Evolutionary conservation across 257 asterid genomes (phyloP).

Genomic region (Pogostemon cablin): DNA sequence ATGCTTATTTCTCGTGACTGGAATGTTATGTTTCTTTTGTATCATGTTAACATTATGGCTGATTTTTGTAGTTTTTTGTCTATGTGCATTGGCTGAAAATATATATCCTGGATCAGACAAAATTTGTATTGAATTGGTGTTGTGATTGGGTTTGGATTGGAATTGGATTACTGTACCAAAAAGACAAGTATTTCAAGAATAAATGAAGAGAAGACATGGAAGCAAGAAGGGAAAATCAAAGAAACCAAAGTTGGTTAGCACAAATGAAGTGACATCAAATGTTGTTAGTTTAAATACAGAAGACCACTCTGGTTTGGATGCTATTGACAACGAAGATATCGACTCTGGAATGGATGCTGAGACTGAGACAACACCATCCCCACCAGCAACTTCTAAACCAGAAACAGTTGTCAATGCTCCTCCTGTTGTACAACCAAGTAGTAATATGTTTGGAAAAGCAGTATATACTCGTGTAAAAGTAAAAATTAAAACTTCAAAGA

Average conservation of each 20-base stretch:
- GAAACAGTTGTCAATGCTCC: conserved; percentile 43
- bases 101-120: conserved; percentile 16
- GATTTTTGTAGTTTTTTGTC: conserved; percentile 17
- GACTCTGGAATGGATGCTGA: conserved; percentile 75
- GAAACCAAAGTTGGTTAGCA: conserved; percentile 53
- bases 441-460: conserved; percentile 53
- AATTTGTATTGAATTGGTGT: conserved; percentile 3
- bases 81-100: conserved; percentile 34
- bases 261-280: conserved; percentile 56
- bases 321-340: conserved; percentile 62
- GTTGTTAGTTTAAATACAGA: conserved; percentile 50
- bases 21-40: not conserved
- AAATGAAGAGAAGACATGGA: conserved; percentile 86
- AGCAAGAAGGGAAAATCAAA: conserved; percentile 68
- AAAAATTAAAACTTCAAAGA: conserved; percentile 74
- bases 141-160: conserved; percentile 28
- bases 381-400: conserved; percentile 41
- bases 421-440: conserved; percentile 46
- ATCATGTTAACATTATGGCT: conserved; percentile 5
- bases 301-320: conserved; percentile 61
- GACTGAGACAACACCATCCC: conserved; percentile 58
- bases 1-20: conserved; percentile 13
- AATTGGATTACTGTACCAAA: conserved; percentile 3
- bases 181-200: conserved; percentile 24
- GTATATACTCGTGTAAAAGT: conserved; percentile 90